Evolutionary conservation across 192 early-diverging fungal species (phyloP), one percentile per base, ranked within the genome.

Genomic region (Geranomyces michiganensis): DNA sequence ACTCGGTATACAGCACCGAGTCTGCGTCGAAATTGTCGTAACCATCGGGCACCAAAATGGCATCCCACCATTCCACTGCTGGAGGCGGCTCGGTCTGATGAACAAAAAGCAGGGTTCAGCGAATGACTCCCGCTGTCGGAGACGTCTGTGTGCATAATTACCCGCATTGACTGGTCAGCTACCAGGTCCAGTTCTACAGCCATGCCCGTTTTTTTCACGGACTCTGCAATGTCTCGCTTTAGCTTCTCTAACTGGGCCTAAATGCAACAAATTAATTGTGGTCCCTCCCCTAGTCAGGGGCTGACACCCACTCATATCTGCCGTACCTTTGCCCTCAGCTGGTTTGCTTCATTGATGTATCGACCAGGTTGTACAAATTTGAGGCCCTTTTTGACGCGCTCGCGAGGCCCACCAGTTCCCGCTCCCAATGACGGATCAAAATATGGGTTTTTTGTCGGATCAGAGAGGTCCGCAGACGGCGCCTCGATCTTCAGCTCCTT

Each of bases 11-110:
- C n/a, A 85, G 78, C 0, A 84, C 77, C 0, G 63, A 24, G 27
- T 66, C 70, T 32, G 77, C 13, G 22, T 70, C 55, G 68, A 89
- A 77, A 48, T 83, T 81, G 36, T 86, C 87, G 78, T 97, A 98
- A 51, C 84, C 85, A 72, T 92, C 86, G 1, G 81, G 74, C 12
- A 81, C 74, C 26, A 98, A 84, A 14, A 90, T 91, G 36, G 86
- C 87, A 84, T 99, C 97, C 97, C 97, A 99, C 97, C 97, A 99
- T 78, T 99, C 97, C 13, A 92, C 86, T 1, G 65, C 81, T 0
- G 95, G 92, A 26, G 94, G 91, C 53, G 85, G 78, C 30, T 86
- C 80, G 68, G 82, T 81, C 90, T 89, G 74, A 73, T 81, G 58
- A 31, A 41, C 36, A 41, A 41, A 10, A 41, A 41, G 10, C 3